Evolutionary conservation across 352 stramenopile genomes (phyloP), one percentile per base, ranked within the genome.

Genomic region (Plasmopara halstedii): DNA sequence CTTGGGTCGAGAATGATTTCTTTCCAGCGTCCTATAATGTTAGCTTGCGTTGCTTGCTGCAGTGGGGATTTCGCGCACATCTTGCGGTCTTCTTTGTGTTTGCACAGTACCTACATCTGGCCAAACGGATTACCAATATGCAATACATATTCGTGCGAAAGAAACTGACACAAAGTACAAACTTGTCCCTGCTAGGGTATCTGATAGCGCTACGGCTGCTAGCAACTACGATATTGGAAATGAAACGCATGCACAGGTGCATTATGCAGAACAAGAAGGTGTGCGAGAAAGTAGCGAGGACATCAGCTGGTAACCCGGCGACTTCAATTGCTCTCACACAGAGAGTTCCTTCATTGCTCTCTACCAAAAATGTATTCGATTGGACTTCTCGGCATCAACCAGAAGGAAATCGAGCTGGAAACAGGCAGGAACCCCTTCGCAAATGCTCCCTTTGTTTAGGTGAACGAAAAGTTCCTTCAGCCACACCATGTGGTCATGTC

Each of bases 401-500:
- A 18, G 26, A 34, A 21, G 10, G 13, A 18, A 22, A 14, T 4
- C 35, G 29, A 43, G 21, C 19, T 44, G 37, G 6, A 41, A 31
- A 35, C 27, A 42, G 22, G 22, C 65, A 27, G 9, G 57, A 50
- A 18, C 46, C 43, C 21, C 45, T 50, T 39, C 81, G 79, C 29
- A 94, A 94, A 48, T 96, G 86, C 45, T 79, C 83, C 13, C 69
- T 96, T 19, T 96, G 86, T 58, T 73, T 96, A 14, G 75, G 76
- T 6, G 70, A 85, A 35, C 80, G 84, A 42, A 66, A 73, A 49
- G 67, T 79, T 13, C 76, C 83, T 8, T 71, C 83, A 10, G 79
- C 75, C 9, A 96, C 86, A 14, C 86, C 84, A 0, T 96, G 86
- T 36, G 86, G 86, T 20, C 86, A 96, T 51, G 67, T 96, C 21